phyloP scores from a whole-genome alignment of 2,329 filamentous ascomycete genomes.

The Chlorencoelia australis region DNA sequence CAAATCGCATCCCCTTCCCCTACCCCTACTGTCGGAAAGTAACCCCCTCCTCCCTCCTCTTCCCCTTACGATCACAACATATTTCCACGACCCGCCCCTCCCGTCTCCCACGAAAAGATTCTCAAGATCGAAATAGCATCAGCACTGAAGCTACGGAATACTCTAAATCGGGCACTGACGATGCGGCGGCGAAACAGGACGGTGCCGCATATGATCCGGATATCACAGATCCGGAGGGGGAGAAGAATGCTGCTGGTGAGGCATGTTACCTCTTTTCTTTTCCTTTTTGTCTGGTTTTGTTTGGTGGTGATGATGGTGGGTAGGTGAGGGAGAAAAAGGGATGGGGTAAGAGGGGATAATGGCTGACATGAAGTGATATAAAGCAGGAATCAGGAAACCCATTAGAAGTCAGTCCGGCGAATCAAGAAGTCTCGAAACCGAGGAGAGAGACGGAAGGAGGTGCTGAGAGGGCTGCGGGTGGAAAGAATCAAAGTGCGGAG shows the following conservation, averaged over 20 bases:
- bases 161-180: slow-evolving; percentile 55
- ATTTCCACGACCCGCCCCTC: neutral
- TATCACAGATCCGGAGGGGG: slow-evolving; percentile 31
- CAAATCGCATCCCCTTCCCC: neutral
- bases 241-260: slow-evolving; percentile 35
- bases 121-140: slow-evolving; percentile 50
- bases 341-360: neutral
- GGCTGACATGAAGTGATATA: slow-evolving; percentile 10
- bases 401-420: slow-evolving; percentile 50
- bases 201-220: slow-evolving; percentile 58
- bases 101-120: slow-evolving; percentile 31
- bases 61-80: neutral
- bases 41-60: neutral
- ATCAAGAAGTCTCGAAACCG: slow-evolving; percentile 44
- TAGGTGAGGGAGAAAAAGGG: neutral
- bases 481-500: slow-evolving; percentile 13
- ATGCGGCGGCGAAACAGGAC: slow-evolving; percentile 40
- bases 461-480: slow-evolving; percentile 27
- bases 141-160: slow-evolving; percentile 57
- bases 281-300: neutral
- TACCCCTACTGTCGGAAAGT: too few relatives aligned
- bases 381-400: slow-evolving; percentile 39
- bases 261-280: slow-evolving; percentile 20
- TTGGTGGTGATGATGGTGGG: neutral
- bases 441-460: slow-evolving; percentile 35